Base-by-base conservation (phyloP, 2,329 filamentous ascomycete genomes). In the Boeremia exigua region DNA sequence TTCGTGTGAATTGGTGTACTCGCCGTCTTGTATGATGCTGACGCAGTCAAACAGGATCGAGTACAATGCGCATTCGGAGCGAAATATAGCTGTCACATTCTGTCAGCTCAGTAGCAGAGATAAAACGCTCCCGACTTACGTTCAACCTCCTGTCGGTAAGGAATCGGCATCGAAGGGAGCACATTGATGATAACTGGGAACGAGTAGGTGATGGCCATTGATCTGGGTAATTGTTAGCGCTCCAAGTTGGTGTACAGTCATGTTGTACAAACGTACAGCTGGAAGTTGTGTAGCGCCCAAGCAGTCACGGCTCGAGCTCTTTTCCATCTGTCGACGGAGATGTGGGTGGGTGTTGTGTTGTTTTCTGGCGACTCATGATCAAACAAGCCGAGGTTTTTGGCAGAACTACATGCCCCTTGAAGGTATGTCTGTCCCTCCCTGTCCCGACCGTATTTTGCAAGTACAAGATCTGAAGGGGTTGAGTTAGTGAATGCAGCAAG, bases 221-320 rank as follows among this genome's bases (percentile, higher is more conserved):
- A 61, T 25, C 70, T 72, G 29, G 2, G 19, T 1, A 2, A 6
- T 2, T 14, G 32, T 69, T 23, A 68, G 60, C 25, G 2, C 6
- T 11, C 10, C 12, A 6, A 3, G 11, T 17, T 19, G 5, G 15
- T 4, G 29, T 14, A 3, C 3, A 3, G 8, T 11, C n/a, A 3
- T 11, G 6, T 7, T 10, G 7, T 1, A 12, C 23, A 5, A 15
- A 55, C 67, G 48, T 54, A 71, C 70, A 72, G 51, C 58, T 73
- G 70, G 34, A 73, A 73, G 28, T 71, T 73, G 53, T 72, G 67
- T 10, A 70, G 36, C 5, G 61, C 58, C 70, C 70, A 73, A 0
- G 68, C 69, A n/a, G 69, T 70, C 0, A 68, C 65, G 1, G 66
- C 62, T 34, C 66, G 60, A 14, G 57, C 61, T 45, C 48, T 63